These are phyloP conservation scores for Paramecium tetraurelia DNA, from an alignment of 73 alveolate species.

Conservation along the genomic window DNA sequence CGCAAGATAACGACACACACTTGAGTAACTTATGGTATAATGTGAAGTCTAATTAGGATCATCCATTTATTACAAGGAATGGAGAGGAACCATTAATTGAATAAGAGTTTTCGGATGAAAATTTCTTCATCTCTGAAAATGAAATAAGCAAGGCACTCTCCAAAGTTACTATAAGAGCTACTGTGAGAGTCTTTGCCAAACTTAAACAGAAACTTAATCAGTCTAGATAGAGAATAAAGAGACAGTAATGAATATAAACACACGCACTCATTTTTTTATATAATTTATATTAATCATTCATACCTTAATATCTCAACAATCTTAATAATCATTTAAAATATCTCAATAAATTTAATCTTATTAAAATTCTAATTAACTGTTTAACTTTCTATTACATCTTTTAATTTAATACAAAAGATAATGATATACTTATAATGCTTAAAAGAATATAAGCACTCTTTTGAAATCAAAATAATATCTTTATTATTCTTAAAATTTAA, in stretches of 20 bases:
- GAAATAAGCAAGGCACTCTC: constrained; percentile 3
- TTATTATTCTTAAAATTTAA: no score
- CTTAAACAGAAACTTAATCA: neutral
- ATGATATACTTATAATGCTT: no score
- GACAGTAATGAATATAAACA: neutral
- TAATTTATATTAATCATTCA: neutral
- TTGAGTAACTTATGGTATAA: neutral
- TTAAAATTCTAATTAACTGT: no score
- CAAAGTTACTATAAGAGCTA: constrained; percentile 6
- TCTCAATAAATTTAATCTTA: no score
- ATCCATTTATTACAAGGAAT: constrained; percentile 19
- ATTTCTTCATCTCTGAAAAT: constrained; percentile 33
- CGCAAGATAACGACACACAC: neutral
- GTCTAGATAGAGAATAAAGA: neutral
- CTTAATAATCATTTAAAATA: no score
- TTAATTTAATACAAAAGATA: no score
- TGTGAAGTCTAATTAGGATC: neutral
- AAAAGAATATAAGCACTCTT: no score
- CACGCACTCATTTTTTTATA: neutral
- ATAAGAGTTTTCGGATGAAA: neutral
- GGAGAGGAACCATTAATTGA: constrained; percentile 18
- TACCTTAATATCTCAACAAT: no score
- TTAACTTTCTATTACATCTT: no score
- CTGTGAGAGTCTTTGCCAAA: constrained; percentile 46
- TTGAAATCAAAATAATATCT: no score